Evolutionary conservation across 1,139 yeast genomes (phyloP), one percentile per base, ranked within the genome.

Genomic region (Yamadazyma epiphylla): DNA sequence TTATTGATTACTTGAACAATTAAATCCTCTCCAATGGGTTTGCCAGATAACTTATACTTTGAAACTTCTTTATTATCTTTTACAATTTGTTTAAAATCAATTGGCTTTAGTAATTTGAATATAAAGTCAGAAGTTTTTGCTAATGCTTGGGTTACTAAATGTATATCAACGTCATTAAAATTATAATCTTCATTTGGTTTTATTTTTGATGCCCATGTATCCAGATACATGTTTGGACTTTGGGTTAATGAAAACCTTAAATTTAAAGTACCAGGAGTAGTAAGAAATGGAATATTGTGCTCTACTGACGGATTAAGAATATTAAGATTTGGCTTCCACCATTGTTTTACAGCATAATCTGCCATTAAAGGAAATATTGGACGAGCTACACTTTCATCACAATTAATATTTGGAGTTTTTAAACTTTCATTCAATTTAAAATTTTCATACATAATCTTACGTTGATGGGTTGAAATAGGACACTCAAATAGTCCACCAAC

Each of bases 401-500:
- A 74, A n/a, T 38, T 31, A 19, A 57, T 43, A n/a, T 48, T 42
- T 25, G 51, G 39, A 4, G 44, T 42, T 15, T 45, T 38, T 15
- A 55, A 28, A 12, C 49, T 39, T 10, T 50, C 48, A 5, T 34
- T 29, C 3, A 44, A 26, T 2, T 36, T 29, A 16, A 53, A 41
- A 9, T 38, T 38, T 24, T 44, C 39, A 19, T 57, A 45, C 3
- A 55, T 36, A 22, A 45, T 33, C 10, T 31, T 32, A 30, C 48
- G 58, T 42, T 22, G 38, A 33, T 36, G 52, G 5, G 41, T 36
- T 3, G 64, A 48, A 1, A 70, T 39, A 3, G 68, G 59, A 45
- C 86, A 79, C 39, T 70, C 69, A 48, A 68, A 83, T 5, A 83
- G 42, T 0, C 80, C 89, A 5, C 94, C 94, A 2, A 83, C 74